Base-by-base conservation (phyloP, 2,329 filamentous ascomycete genomes). In the Colletotrichum viniferum region DNA sequence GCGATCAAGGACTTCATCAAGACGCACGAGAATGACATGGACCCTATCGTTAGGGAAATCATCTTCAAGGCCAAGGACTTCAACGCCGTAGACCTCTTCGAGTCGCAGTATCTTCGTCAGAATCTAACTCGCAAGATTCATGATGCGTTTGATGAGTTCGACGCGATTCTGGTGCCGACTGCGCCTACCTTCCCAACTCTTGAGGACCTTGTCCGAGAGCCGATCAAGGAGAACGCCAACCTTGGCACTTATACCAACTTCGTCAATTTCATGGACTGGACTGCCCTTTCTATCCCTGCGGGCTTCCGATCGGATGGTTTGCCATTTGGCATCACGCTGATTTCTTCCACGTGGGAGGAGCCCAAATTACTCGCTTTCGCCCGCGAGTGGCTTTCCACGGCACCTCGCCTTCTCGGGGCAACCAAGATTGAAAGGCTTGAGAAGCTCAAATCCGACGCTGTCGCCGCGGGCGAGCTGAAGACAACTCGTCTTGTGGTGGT, bases 231-330 rank as follows among this genome's bases (percentile, higher is more conserved):
- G 78, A 92, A 92, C 77, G 88, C 88, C 5, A 81, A 85, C 5
- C 79, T 91, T 7, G 89, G 90, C 7, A 87, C 86, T 26, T 92
- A 91, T 72, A 91, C 90, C 0, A 91, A 92, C 78, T 92, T 89
- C 78, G 91, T 88, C 18, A 92, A 92, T 78, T 89, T 92, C 32
- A 81, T 92, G 21, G 90, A 92, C 80, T 85, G 91, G 78, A 88
- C 87, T 52, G 89, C 87, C 4, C 78, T 90, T 12, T 86, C 88
- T 2, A 84, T 91, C n/a, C 89, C 89, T 3, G 90, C 90, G 1
- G 87, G 87, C 3, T 85, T 84, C 43, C 76, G 84, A 1, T 43
- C 77, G 0, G 82, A 85, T 38, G 83, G 82, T 0, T 78, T 86
- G 8, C 84, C 84, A 1, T 86, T 86, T 68, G 83, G 84, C 2